A percentile compares a stretch with the other conserved stretches of the same genome.
Conservation (phyloP, 2,329 filamentous ascomycete genomes). For the Diplodia intermedia region DNA sequence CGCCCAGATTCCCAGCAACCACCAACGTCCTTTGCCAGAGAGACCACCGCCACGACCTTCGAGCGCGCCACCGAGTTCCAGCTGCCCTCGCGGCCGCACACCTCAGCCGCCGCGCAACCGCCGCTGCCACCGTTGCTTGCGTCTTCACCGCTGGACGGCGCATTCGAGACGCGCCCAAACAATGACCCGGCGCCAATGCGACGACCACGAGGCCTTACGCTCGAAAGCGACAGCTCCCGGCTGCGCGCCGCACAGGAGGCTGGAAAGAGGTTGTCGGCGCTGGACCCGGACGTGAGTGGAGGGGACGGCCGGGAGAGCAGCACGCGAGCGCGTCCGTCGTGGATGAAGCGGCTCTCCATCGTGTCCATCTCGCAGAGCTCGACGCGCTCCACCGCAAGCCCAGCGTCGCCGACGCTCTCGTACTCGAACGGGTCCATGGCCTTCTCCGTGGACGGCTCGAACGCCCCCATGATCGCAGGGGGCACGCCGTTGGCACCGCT, state of each 20-base stretch:
- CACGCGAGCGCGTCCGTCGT: slow-evolving; percentile 62
- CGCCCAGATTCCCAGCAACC: slow-evolving; percentile 51
- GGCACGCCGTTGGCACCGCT: slow-evolving; percentile 50
- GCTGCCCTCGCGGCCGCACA: slow-evolving; percentile 22
- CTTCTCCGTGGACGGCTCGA: slow-evolving; percentile 61
- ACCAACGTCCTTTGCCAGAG: slow-evolving; percentile 18
- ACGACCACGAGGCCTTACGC: slow-evolving; percentile 43
- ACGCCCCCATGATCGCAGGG: slow-evolving; percentile 66
- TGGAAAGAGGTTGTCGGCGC: slow-evolving; percentile 15
- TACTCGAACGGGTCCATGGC: slow-evolving; percentile 66
- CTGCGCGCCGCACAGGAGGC: slow-evolving; percentile 37
- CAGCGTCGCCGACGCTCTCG: slow-evolving; percentile 65
- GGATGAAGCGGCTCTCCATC: slow-evolving; percentile 74
- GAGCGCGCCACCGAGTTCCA: slow-evolving; percentile 1
- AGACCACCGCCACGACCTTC: not conserved
- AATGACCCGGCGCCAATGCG: slow-evolving; percentile 27
- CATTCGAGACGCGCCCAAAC: slow-evolving; percentile 21
- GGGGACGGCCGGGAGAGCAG: slow-evolving; percentile 37
- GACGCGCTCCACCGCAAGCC: slow-evolving; percentile 68
- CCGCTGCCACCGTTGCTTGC: not conserved
- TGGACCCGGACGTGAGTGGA: slow-evolving; percentile 20
- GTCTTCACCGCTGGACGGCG: slow-evolving; percentile 23
- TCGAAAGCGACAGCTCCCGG: slow-evolving; percentile 38
- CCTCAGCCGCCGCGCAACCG: slow-evolving; percentile 14
- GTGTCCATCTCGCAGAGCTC: slow-evolving; percentile 70